These are phyloP conservation scores for Fragaria vesca DNA, from an alignment of 306 rosid genomes.

Conservation along the genomic window DNA sequence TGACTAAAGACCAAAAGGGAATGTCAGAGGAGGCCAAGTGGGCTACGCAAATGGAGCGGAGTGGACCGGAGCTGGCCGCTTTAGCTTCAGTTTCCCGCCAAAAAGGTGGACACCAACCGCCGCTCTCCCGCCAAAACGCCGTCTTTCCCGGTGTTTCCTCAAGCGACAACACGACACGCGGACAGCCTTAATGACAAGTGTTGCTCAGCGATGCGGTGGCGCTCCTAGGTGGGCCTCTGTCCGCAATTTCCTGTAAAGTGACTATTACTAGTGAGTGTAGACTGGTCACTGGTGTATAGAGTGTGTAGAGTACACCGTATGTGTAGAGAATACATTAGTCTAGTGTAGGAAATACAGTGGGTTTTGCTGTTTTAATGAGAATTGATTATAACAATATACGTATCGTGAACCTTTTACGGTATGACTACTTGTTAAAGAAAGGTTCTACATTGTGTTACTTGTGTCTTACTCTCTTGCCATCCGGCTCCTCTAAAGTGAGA, in stretches of 20 bases:
- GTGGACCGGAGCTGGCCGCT: conserved; percentile 12
- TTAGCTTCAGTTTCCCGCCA: conserved; percentile 46
- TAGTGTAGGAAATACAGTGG: neutral
- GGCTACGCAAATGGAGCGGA: conserved; percentile 26
- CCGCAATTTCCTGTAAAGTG: neutral
- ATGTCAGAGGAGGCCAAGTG: conserved; percentile 16
- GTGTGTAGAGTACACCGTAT: too few species aligned
- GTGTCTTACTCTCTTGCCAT: too few species aligned
- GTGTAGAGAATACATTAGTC: neutral
- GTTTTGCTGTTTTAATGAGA: neutral
- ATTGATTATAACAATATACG: too few species aligned
- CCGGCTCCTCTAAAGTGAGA: too few species aligned
- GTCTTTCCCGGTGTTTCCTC: neutral
- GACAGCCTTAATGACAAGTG: neutral
- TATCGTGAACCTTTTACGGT: neutral
- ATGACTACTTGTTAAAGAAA: neutral
- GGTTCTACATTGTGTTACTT: neutral
- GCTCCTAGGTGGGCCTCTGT: neutral
- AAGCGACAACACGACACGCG: conserved; percentile 4
- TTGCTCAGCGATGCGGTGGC: neutral
- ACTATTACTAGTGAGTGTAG: neutral
- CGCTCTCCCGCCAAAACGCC: conserved; percentile 34
- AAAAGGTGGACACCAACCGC: conserved; percentile 24
- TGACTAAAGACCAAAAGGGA: neutral
- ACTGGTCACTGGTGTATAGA: neutral